phyloP scores from a whole-genome alignment of 2,329 filamentous ascomycete species.

The Fusarium domesticum region DNA sequence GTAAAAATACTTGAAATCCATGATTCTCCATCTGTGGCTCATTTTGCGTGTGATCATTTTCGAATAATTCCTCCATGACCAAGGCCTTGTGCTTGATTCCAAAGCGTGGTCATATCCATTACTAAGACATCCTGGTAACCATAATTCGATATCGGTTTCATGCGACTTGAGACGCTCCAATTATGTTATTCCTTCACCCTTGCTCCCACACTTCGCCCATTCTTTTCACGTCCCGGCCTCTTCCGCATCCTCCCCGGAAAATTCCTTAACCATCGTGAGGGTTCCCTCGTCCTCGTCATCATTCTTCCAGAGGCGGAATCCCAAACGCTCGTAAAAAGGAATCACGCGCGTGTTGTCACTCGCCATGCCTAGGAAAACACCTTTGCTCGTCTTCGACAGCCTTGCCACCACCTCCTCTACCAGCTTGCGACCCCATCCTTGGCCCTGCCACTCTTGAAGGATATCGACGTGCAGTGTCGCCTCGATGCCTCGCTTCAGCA shows the following conservation, averaged over 20 bases:
- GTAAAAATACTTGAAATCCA: background rate
- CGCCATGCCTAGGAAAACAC: slow-evolving; percentile 38
- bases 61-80: too few species aligned
- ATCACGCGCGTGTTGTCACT: slow-evolving; percentile 48
- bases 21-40: too few species aligned
- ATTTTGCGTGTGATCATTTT: background rate
- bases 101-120: slow-evolving; percentile 2
- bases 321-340: slow-evolving; percentile 46
- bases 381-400: slow-evolving; percentile 26
- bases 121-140: background rate
- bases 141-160: background rate
- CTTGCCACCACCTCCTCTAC: slow-evolving; percentile 42
- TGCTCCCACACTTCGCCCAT: slow-evolving; percentile 5
- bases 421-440: slow-evolving; percentile 45
- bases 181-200: slow-evolving; percentile 3
- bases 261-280: slow-evolving; percentile 24
- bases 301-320: slow-evolving; percentile 39
- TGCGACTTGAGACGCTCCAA: slow-evolving; percentile 10
- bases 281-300: slow-evolving; percentile 36
- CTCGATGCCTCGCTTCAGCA: slow-evolving; percentile 33
- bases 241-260: slow-evolving; percentile 14
- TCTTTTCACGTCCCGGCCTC: slow-evolving; percentile 8
- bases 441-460: slow-evolving; percentile 39
- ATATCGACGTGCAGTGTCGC: slow-evolving; percentile 52
- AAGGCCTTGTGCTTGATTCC: background rate